Evolutionary conservation across 768 basidiomycete species (phyloP), one percentile per base, ranked within the genome.

Genomic region (Mycena indigotica): DNA sequence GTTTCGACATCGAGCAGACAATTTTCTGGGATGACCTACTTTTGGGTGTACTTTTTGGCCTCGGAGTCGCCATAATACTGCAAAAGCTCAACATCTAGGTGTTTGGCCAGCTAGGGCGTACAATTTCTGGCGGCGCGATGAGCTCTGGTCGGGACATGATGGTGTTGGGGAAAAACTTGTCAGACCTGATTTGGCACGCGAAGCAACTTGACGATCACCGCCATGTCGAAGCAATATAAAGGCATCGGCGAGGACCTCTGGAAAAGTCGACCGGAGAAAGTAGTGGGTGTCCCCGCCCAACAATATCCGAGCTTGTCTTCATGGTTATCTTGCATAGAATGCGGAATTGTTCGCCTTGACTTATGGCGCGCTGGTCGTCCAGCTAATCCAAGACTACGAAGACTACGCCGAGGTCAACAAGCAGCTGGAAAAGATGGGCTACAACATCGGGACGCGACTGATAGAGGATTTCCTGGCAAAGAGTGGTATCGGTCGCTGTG

Each of bases 351-450:
- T 99, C 74, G 89, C 95, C 3, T 75, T 98, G 56, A 98, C 96
- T 21, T 99, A 99, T 64, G 97, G 97, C 51, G 95, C 95, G 23
- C 85, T 98, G 50, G 97, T 99, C 48, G 94, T 98, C 29, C 97
- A 99, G 75, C 84, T 99, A 60, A 95, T 98, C 61, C 97, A 98
- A 69, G 97, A 99, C 73, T 98, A 98, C 68, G 97, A 99, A 68
- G 95, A 99, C 77, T 98, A 97, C 69, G 82, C 82, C 15, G 93
- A 96, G 70, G 91, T 93, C 61, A 93, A 93, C 73, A 95, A 93
- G 72, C 95, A 99, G 71, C 87, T 99, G 2, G 96, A 99, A 67
- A 96, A 95, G 77, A 98, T 98, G 96, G 97, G 97, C 3, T 98
- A 97, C 74, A 97, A 95, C 70, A 98, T 99, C 57, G 97, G 97